Evolutionary conservation across 768 basidiomycete genomes (phyloP), one percentile per base, ranked within the genome.

Genomic region (Termitomyces sp.): DNA sequence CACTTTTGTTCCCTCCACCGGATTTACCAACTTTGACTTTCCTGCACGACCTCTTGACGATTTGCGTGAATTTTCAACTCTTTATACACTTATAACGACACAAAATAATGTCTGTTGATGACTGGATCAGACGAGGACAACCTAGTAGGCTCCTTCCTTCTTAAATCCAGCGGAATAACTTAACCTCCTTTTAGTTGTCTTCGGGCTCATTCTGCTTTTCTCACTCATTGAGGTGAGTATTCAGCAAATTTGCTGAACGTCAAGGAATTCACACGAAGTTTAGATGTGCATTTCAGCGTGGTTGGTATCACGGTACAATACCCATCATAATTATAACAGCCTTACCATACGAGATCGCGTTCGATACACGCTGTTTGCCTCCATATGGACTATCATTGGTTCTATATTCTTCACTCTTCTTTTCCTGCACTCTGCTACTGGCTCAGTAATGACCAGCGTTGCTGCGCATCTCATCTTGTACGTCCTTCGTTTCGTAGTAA

Each of bases 201-300:
- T 86, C 63, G 70, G 75, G 50, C 60, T 85, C 53, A 70, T 84
- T 53, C 70, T 86, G 48, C n/a, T 85, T 42, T 82, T 87, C 67
- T 76, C 78, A 31, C 78, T 87, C 60, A 81, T 91, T 58, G 82
- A 88, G 75, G 88, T 85, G 50, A 60, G 15, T 25, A 6, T 32
- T 7, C n/a, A 10, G 22, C 31, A n/a, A 27, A 39, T 27, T 40
- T 10, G 3, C 32, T 16, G 18, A 43, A 27, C 13, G 11, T 3
- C 36, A 9, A 10, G 20, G 31, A 44, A 47, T 15, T 41, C 32
- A 58, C 15, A 12, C 11, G 3, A 23, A 2, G 15, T 25, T 38
- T 57, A 90, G 88, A 75, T 90, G 61, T 72, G 82, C 23, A 81
- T 90, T 58, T 76, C 91, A 3, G 85, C 89, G 5, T 93, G 86